Percentiles rank a stretch among this genome's conserved stretches.
Evolutionary conservation across 139 green algal species (phyloP).

Genomic region (Ettlia oleoabundans): DNA sequence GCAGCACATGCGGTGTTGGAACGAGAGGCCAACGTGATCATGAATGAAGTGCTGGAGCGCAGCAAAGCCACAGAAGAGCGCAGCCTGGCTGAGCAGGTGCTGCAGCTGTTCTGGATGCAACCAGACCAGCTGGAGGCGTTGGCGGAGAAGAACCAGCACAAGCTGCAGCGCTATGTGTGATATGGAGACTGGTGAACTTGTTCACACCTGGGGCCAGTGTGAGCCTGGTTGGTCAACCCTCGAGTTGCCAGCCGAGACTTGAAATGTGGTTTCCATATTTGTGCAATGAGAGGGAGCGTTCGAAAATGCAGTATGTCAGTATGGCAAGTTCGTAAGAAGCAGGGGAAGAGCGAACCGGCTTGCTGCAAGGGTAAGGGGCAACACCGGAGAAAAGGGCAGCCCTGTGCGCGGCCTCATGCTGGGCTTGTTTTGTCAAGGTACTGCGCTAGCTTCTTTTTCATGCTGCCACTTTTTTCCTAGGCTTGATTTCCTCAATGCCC

Average conservation of each 20-base stretch:
- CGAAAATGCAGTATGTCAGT: neutral
- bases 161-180: neutral
- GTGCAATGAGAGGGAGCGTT: neutral
- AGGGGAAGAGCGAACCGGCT: neutral
- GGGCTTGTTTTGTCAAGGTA: no score
- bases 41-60: constrained; percentile 10
- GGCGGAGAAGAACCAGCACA: neutral
- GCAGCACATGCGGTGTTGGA: neutral
- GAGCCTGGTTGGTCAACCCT: no score
- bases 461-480: neutral
- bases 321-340: neutral
- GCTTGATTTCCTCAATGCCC: constrained; percentile 81
- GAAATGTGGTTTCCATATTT: neutral
- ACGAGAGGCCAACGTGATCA: neutral
- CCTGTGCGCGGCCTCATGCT: no score
- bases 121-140: neutral
- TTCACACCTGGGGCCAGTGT: no score
- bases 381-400: neutral
- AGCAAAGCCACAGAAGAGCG: neutral
- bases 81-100: constrained; percentile 18
- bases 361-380: neutral
- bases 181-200: no score
- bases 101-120: neutral
- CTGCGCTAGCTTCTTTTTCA: neutral
- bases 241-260: neutral